phyloP scores from a whole-genome alignment of 2,329 filamentous ascomycete genomes.

The Aciculosporium take region DNA sequence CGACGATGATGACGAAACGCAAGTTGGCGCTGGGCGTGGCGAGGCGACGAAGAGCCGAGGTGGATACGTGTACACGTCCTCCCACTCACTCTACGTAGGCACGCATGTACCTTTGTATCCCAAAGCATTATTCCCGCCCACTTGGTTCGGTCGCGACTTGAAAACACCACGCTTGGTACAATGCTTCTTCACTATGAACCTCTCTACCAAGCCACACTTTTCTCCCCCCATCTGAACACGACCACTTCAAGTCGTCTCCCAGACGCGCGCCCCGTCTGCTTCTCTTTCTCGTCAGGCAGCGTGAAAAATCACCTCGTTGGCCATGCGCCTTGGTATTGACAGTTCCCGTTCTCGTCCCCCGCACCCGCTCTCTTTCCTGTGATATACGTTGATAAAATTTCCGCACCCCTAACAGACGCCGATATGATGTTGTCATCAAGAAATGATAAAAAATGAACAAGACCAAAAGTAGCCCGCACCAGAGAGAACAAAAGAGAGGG shows the following conservation, averaged over 20 bases:
- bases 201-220: constrained; percentile 31
- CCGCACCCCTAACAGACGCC: constrained; percentile 13
- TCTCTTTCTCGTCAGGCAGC: constrained; percentile 1
- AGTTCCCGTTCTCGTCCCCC: constrained; percentile 4
- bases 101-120: no score
- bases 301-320: constrained; percentile 1
- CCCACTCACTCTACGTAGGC: neutral
- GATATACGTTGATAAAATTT: constrained; percentile 10
- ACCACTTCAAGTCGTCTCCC: constrained; percentile 2
- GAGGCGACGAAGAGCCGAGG: no score
- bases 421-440: constrained; percentile 12
- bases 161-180: constrained; percentile 4
- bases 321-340: constrained; percentile 15
- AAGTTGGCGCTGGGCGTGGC: no score
- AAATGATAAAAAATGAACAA: neutral
- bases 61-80: no score
- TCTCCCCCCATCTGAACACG: constrained; percentile 20
- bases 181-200: constrained; percentile 13
- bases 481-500: neutral
- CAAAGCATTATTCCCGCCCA: no score
- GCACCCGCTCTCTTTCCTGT: constrained; percentile 9
- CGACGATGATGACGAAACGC: no score
- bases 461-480: no score
- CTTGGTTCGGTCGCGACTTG: no score
- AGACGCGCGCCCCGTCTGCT: neutral